These are phyloP conservation scores for Suhomyces chickasaworum DNA, from an alignment of 1,139 yeast species.

Conservation along the genomic window DNA sequence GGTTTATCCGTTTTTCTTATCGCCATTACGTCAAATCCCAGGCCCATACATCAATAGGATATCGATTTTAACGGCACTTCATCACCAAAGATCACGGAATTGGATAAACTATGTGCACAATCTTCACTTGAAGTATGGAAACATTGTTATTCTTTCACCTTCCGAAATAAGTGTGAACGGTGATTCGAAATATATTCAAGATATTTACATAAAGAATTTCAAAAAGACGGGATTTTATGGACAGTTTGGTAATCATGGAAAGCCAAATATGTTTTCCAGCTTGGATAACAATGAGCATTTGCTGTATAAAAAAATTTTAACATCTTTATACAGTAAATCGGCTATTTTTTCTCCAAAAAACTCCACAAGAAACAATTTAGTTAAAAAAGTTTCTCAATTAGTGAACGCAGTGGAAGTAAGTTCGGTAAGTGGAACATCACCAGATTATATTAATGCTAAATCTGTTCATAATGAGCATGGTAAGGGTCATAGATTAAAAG, in stretches of 20 bases:
- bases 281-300: slow-evolving; percentile 53
- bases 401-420: slow-evolving; percentile 29
- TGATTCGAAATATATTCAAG: slow-evolving; percentile 48
- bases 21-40: slow-evolving; percentile 57
- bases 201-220: slow-evolving; percentile 58
- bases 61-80: slow-evolving; percentile 49
- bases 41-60: slow-evolving; percentile 61
- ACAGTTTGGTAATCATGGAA: slow-evolving; percentile 62
- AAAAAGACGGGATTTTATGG: slow-evolving; percentile 64
- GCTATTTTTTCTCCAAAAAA: slow-evolving; percentile 37
- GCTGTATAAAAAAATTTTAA: slow-evolving; percentile 49
- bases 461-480: slow-evolving; percentile 38
- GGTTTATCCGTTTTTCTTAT: slow-evolving; percentile 48
- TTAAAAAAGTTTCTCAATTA: slow-evolving; percentile 30
- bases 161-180: slow-evolving; percentile 63
- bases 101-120: slow-evolving; percentile 54
- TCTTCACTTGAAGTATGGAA: slow-evolving; percentile 60
- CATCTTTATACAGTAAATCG: slow-evolving; percentile 53
- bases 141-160: slow-evolving; percentile 62
- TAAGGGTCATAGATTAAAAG: slow-evolving; percentile 27
- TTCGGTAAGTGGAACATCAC: slow-evolving; percentile 37
- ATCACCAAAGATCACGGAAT: slow-evolving; percentile 53
- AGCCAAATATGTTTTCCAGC: slow-evolving; percentile 60
- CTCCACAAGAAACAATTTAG: slow-evolving; percentile 27
- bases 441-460: slow-evolving; percentile 38